Percentiles rank a stretch among this genome's conserved stretches.
Evolutionary conservation across 495 filamentous ascomycete species (phyloP).

Genomic region (Aspergillus baeticus): DNA sequence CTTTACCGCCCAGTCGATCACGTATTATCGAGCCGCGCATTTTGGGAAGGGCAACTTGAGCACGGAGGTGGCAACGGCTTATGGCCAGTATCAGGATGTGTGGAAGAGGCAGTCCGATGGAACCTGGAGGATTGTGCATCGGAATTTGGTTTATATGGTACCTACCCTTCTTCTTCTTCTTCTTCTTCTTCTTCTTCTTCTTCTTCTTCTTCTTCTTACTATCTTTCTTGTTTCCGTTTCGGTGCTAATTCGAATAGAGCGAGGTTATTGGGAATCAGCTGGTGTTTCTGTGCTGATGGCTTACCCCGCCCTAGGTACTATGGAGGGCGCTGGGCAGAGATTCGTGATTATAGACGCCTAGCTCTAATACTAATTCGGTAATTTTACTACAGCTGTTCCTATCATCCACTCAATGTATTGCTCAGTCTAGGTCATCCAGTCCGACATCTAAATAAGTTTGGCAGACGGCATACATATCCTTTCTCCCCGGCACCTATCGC

Average conservation of each 20-base stretch:
- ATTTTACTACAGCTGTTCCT: no score
- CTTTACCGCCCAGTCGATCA: background rate
- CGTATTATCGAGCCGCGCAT: background rate
- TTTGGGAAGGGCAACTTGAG: constrained; percentile 11
- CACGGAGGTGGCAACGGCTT: constrained; percentile 25
- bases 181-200: background rate
- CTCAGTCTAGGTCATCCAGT: no score
- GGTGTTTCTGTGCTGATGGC: constrained; percentile 3
- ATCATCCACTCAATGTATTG: no score
- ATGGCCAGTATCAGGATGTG: constrained; percentile 34
- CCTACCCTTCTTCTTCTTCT: background rate
- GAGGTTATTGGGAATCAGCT: constrained; percentile 2
- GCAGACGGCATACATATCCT: no score
- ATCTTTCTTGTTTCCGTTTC: no score
- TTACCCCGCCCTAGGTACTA: no score
- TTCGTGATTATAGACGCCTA: no score
- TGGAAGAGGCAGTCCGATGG: constrained; percentile 17
- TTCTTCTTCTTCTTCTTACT: no score
- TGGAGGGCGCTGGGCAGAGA: no score
- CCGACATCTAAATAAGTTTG: no score
- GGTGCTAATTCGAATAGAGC: background rate
- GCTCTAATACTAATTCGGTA: no score
- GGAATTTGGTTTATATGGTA: constrained; percentile 38
- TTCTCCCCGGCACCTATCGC: no score
- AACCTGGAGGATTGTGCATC: constrained; percentile 22